Conservation (phyloP, 2,329 filamentous ascomycete genomes). For the Falciphora oryzae region DNA sequence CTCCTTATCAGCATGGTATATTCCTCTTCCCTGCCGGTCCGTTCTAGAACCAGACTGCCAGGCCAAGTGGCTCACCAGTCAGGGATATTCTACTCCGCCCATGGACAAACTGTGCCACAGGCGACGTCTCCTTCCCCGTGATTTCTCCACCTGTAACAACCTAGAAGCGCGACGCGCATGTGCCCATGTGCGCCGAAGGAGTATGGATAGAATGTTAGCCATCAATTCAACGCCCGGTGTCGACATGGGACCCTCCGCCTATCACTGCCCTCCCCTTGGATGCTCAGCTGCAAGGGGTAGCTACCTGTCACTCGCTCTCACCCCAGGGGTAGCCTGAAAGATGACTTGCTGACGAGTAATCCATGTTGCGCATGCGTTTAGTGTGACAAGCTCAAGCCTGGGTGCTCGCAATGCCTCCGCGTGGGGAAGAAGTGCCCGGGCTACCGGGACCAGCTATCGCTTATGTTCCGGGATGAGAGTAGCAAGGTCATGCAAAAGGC, state of each 20-base stretch:
- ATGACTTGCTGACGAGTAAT: not conserved
- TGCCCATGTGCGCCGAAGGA: not conserved
- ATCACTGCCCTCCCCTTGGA: not conserved
- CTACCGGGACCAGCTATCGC: constrained; percentile 57
- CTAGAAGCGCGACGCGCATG: no score
- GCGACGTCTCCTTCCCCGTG: no score
- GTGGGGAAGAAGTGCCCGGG: constrained; percentile 56
- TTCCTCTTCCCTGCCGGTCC: no score
- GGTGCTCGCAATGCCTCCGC: constrained; percentile 58
- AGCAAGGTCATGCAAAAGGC: constrained; percentile 55
- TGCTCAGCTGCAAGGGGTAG: not conserved
- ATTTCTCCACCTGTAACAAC: no score
- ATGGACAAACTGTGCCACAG: no score
- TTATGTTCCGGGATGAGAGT: constrained; percentile 63
- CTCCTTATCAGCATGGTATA: no score
- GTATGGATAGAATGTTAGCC: not conserved
- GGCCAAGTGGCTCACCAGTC: no score
- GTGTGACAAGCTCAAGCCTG: constrained; percentile 56
- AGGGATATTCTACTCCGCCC: no score
- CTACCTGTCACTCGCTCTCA: not conserved
- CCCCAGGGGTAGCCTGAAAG: not conserved
- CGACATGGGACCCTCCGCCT: not conserved
- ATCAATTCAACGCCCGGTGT: not conserved
- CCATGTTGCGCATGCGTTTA: constrained; percentile 18
- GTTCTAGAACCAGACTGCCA: no score